Evolutionary conservation across 2,329 filamentous ascomycete species (phyloP).

Genomic region (Orbilia blumenaviensis): DNA sequence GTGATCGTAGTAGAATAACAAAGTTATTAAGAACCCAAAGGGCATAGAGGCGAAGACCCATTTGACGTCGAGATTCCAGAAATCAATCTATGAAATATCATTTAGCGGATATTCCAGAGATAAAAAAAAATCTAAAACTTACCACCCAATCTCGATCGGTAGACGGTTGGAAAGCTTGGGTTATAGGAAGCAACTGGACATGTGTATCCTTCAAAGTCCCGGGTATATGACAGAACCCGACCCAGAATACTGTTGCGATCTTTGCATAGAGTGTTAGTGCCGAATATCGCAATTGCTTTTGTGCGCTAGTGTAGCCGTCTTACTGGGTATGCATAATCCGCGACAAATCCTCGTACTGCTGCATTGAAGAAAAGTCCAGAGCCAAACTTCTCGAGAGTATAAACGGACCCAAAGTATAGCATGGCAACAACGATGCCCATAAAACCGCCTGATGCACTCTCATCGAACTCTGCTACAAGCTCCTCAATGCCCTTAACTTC

Average conservation of each 20-base stretch:
- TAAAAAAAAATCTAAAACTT: conserved; percentile 59
- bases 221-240: conserved; percentile 67
- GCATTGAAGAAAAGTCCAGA: conserved; percentile 63
- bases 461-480: conserved; percentile 63
- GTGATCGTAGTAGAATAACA: conserved; percentile 69
- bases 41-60: conserved; percentile 68
- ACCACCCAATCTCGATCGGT: conserved; percentile 66
- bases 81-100: conserved; percentile 66
- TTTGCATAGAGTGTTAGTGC: conserved; percentile 44
- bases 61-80: conserved; percentile 66
- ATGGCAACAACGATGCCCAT: conserved; percentile 65
- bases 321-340: conserved; percentile 67
- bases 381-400: conserved; percentile 65
- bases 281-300: neutral
- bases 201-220: conserved; percentile 71
- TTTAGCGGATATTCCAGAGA: conserved; percentile 63
- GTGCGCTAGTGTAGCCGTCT: no score
- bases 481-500: conserved; percentile 65
- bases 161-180: conserved; percentile 81
- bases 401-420: conserved; percentile 57
- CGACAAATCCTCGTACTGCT: conserved; percentile 63
- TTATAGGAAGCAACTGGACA: conserved; percentile 77
- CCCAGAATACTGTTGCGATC: conserved; percentile 67
- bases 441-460: conserved; percentile 28
- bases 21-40: conserved; percentile 66